phyloP scores from a whole-genome alignment of 805 yeast genomes.

The Nematodospora valgi region DNA sequence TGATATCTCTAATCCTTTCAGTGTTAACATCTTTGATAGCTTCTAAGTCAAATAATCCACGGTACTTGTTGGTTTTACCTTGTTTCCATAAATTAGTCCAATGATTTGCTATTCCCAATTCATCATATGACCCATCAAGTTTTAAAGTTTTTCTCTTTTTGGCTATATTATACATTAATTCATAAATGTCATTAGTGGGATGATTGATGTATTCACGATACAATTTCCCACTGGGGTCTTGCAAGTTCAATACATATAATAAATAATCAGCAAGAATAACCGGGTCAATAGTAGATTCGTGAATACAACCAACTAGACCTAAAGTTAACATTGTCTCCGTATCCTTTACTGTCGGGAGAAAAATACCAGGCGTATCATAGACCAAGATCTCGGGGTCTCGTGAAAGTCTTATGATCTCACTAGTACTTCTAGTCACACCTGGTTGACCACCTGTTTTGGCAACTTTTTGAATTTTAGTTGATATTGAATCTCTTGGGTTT shows the following conservation, averaged over 20 bases:
- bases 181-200: conserved; percentile 73
- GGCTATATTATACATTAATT: conserved; percentile 50
- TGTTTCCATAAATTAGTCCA: conserved; percentile 62
- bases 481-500: conserved; percentile 20
- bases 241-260: conserved; percentile 67
- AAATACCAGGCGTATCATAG: conserved; percentile 92
- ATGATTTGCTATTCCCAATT: conserved; percentile 58
- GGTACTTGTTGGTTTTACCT: conserved; percentile 40
- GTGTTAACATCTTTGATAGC: conserved; percentile 30
- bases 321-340: conserved; percentile 71
- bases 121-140: conserved; percentile 42
- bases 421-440: conserved; percentile 81
- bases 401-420: conserved; percentile 67
- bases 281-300: conserved; percentile 70
- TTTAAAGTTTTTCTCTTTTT: conserved; percentile 33
- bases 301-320: conserved; percentile 72
- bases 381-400: conserved; percentile 62
- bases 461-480: conserved; percentile 51
- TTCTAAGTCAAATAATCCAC: conserved; percentile 33
- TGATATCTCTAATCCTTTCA: conserved; percentile 18
- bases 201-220: conserved; percentile 45
- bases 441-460: conserved; percentile 86
- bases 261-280: conserved; percentile 83
- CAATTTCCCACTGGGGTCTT: conserved; percentile 43
- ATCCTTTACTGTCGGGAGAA: conserved; percentile 68